A percentile compares a stretch with the other conserved stretches of the same genome.
Evolutionary conservation across 768 basidiomycete genomes (phyloP).

Genomic region (Lactarius indigo): DNA sequence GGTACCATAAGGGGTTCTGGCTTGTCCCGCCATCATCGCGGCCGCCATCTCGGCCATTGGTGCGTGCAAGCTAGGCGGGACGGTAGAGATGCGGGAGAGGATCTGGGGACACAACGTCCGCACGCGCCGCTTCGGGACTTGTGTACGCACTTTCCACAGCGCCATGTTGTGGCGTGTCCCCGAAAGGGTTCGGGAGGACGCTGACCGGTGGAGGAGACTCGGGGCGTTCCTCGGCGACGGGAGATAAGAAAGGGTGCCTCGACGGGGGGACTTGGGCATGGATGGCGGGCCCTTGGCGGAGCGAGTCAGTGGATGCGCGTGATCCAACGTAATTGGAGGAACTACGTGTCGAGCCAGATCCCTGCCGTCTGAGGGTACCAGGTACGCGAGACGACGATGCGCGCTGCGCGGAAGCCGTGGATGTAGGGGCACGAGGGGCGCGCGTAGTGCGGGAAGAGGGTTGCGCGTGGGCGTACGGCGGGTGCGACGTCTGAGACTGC

Average conservation of each 20-base stretch:
- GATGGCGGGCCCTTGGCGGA: constrained; percentile 9
- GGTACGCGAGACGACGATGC: constrained; percentile 11
- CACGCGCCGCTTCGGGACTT: constrained; percentile 12
- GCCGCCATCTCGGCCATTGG: constrained; percentile 23
- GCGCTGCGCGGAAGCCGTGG: constrained; percentile 7
- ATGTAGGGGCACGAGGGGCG: constrained; percentile 1
- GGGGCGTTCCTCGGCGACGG: constrained; percentile 21
- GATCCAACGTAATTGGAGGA: constrained; percentile 24
- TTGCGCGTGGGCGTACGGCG: constrained; percentile 18
- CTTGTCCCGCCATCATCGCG: constrained; percentile 17
- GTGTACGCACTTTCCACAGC: constrained; percentile 22
- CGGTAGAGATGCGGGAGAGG: constrained; percentile 48
- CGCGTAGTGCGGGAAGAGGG: constrained; percentile 9
- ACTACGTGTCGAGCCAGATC: constrained; percentile 23
- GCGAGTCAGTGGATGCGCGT: constrained; percentile 16
- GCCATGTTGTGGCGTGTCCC: constrained; percentile 28
- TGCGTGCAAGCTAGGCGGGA: constrained; percentile 29
- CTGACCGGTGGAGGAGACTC: background rate
- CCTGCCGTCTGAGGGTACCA: constrained; percentile 9
- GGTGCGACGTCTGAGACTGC: constrained; percentile 22
- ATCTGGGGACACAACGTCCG: constrained; percentile 38
- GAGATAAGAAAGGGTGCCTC: constrained; percentile 17
- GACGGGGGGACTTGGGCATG: background rate
- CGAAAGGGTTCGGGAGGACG: constrained; percentile 19
- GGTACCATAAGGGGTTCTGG: constrained; percentile 9